These are phyloP conservation scores for Gillenia trifoliata DNA, from an alignment of 306 rosid genomes.

Conservation along the genomic window DNA sequence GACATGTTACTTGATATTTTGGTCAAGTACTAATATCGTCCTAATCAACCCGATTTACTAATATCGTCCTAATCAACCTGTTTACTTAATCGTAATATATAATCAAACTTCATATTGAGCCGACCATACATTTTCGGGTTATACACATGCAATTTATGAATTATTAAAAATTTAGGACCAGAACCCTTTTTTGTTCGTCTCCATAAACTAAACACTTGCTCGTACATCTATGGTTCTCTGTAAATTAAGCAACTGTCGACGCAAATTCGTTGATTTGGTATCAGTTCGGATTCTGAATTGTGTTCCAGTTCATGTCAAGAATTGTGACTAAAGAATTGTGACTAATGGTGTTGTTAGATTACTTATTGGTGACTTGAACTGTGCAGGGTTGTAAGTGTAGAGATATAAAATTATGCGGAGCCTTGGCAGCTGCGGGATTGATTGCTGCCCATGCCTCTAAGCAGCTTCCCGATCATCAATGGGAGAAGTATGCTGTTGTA, in stretches of 20 bases:
- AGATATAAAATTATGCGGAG: conserved; percentile 68
- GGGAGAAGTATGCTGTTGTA: conserved; percentile 78
- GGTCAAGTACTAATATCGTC: neutral
- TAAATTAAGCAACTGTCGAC: neutral
- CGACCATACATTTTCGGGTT: neutral
- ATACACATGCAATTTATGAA: neutral
- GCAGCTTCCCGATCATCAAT: conserved; percentile 41
- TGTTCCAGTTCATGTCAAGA: no score
- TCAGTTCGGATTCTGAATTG: no score
- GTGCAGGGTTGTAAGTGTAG: conserved; percentile 78
- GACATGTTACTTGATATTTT: neutral
- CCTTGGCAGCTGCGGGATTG: conserved; percentile 78
- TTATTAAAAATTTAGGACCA: neutral
- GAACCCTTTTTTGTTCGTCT: neutral
- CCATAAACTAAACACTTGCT: no score
- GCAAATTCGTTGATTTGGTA: neutral
- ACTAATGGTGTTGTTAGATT: neutral
- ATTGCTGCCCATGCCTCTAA: conserved; percentile 60
- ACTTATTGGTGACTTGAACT: neutral
- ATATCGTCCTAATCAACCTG: neutral
- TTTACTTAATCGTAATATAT: neutral
- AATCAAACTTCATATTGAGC: no score
- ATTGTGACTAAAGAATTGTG: no score
- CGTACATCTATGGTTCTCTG: no score
- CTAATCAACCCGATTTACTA: no score